Evolutionary conservation across 2,329 filamentous ascomycete species (phyloP).

Genomic region (Aureobasidium sp.): DNA sequence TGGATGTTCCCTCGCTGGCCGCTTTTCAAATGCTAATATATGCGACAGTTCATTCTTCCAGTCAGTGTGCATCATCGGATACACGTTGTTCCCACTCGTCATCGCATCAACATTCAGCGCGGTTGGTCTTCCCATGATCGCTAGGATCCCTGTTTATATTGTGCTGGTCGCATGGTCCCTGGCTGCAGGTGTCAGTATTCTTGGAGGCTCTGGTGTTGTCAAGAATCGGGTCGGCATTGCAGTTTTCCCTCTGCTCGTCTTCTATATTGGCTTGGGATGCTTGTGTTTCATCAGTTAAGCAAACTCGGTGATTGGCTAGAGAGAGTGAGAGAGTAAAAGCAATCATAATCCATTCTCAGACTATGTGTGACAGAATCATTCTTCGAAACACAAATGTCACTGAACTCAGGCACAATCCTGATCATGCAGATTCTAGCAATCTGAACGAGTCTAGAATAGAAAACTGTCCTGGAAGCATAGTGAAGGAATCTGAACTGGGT

Average conservation of each 20-base stretch:
- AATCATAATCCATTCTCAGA: neutral
- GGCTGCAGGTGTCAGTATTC: slow-evolving; percentile 89
- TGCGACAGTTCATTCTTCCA: slow-evolving; percentile 81
- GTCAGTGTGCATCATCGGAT: slow-evolving; percentile 95
- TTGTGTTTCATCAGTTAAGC: slow-evolving; percentile 90
- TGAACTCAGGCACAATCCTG: neutral
- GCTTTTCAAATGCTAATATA: slow-evolving; percentile 22
- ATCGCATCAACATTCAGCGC: slow-evolving; percentile 87
- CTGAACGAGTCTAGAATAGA: neutral
- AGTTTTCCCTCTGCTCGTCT: slow-evolving; percentile 89
- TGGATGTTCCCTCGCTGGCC: slow-evolving; percentile 33
- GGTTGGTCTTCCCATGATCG: slow-evolving; percentile 66
- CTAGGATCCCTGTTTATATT: slow-evolving; percentile 82
- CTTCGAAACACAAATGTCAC: neutral
- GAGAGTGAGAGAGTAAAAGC: neutral
- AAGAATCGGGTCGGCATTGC: slow-evolving; percentile 90
- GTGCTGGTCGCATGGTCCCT: slow-evolving; percentile 86
- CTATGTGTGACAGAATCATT: neutral
- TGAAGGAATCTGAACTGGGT: neutral
- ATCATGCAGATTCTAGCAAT: neutral
- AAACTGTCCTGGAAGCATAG: neutral
- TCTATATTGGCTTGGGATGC: slow-evolving; percentile 87
- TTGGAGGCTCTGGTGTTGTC: slow-evolving; percentile 90
- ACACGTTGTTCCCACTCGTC: slow-evolving; percentile 93
- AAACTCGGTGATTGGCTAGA: neutral